phyloP scores from a whole-genome alignment of 139 green algal species.

The Diplosphaera chodatii region DNA sequence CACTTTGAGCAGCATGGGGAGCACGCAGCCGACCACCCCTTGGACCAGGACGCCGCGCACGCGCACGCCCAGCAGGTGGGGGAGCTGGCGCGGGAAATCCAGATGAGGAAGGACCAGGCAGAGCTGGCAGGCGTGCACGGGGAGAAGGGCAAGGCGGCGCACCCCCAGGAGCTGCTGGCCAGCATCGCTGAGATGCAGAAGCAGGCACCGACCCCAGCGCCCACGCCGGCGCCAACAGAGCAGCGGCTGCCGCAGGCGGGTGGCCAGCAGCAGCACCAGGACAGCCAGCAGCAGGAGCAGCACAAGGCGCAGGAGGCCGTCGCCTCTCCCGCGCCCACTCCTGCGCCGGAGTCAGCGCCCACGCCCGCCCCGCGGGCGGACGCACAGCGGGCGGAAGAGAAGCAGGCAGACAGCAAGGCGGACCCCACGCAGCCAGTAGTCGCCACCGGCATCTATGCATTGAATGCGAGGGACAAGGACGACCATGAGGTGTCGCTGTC shows the following conservation, averaged over 20 bases:
- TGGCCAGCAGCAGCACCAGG: neutral
- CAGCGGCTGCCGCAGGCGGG: neutral
- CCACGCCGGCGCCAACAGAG: neutral
- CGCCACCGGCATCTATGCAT: neutral
- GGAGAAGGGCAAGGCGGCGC: neutral
- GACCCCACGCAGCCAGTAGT: neutral
- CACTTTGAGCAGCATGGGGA: no score
- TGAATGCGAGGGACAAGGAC: conserved; percentile 32
- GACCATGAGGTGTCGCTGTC: conserved; percentile 22
- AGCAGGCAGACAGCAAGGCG: neutral
- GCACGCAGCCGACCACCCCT: no score
- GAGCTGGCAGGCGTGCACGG: neutral
- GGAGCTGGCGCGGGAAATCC: neutral
- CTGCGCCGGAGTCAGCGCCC: no score
- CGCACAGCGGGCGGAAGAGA: no score
- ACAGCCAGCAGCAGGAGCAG: neutral
- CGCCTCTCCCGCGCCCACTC: neutral
- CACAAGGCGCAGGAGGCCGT: neutral
- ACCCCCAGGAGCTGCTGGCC: neutral
- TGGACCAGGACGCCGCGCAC: no score
- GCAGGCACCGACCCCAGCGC: neutral
- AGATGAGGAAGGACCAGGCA: neutral
- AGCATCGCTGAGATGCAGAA: neutral
- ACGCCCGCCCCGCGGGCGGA: neutral
- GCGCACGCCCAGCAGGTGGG: neutral